Percentiles rank a stretch among this genome's conserved stretches.
Evolutionary conservation across 108 stramenopile genomes (phyloP).

Genomic region (Pelagomonas calceolata): DNA sequence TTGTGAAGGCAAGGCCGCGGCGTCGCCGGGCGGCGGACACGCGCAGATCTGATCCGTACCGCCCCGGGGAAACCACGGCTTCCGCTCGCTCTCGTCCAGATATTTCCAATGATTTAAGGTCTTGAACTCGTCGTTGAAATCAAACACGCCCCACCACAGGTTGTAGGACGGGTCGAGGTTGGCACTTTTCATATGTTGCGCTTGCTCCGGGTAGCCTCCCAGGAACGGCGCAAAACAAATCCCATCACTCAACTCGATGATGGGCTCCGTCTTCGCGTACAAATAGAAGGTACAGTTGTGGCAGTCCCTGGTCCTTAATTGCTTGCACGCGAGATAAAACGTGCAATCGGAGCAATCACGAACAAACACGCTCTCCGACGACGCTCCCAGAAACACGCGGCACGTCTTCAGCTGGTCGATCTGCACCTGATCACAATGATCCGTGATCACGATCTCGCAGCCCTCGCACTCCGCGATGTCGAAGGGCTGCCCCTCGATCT

Average conservation of each 20-base stretch:
- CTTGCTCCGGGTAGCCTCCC: constrained; percentile 47
- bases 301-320: constrained; percentile 58
- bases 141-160: constrained; percentile 57
- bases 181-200: constrained; percentile 31
- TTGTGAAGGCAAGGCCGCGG: background rate
- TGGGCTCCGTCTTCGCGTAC: constrained; percentile 63
- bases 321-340: constrained; percentile 62
- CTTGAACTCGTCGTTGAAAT: constrained; percentile 56
- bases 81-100: background rate
- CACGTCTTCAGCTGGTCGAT: constrained; percentile 46
- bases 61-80: background rate
- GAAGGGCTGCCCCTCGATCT: constrained; percentile 56
- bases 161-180: constrained; percentile 40
- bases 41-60: background rate
- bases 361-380: constrained; percentile 55
- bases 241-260: constrained; percentile 51
- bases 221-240: constrained; percentile 52
- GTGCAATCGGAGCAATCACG: constrained; percentile 53
- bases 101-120: constrained; percentile 26
- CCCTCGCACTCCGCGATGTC: constrained; percentile 42
- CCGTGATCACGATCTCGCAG: constrained; percentile 46
- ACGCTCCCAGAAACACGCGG: constrained; percentile 61
- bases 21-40: background rate
- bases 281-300: constrained; percentile 51
- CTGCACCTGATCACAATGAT: constrained; percentile 56